Base-by-base conservation (phyloP, 2,329 filamentous ascomycete genomes). In the Alternaria arborescens region DNA sequence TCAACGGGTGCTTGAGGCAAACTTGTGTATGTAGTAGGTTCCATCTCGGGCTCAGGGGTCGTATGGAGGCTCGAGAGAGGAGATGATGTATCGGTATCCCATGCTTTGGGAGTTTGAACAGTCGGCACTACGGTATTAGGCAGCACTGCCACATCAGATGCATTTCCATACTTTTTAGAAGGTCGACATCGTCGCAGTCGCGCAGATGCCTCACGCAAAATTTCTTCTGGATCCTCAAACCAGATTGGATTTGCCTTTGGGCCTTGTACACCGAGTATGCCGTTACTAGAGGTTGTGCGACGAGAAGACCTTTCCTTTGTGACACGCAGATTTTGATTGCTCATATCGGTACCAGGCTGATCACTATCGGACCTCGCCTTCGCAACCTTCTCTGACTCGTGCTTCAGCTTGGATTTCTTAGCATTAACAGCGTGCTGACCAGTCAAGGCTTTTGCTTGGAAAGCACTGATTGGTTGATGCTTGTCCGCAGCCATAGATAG, bases 141-240 rank as follows among this genome's bases (percentile, higher is more conserved):
- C 22, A 18, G 14, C 40, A 57, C 40, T 8, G 22, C 41, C 14
- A 32, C 26, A 14, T 28, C 44, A 16, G 48, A 11, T 7, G 26
- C 42, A 8, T 14, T 26, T n/a, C 51, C 47, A n/a, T 34, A 58
- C 34, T 66, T 68, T 14, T n/a, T 58, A 5, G 53, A 42, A 20
- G 60, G 59, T 16, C 43, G 59, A 22, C 60, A 58, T 44, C 57
- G 61, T 26, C 52, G 64, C n/a, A 43, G 41, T 43, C 40, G 53
- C 16, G 59, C 54, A 58, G 62, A 58, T 60, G 66, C 56, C 26
- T 60, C 46, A 26, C 66, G 61, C 8, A 71, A 38, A 2, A 73
- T 58, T 20, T 68, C 67, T 43, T 72, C 70, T 2, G 67, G 66
- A n/a, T 70, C 58, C 7, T 72, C 70, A 10, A 69, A 51, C 11